Base-by-base conservation (phyloP, 2,329 filamentous ascomycete genomes). In the Alternaria consortialis region DNA sequence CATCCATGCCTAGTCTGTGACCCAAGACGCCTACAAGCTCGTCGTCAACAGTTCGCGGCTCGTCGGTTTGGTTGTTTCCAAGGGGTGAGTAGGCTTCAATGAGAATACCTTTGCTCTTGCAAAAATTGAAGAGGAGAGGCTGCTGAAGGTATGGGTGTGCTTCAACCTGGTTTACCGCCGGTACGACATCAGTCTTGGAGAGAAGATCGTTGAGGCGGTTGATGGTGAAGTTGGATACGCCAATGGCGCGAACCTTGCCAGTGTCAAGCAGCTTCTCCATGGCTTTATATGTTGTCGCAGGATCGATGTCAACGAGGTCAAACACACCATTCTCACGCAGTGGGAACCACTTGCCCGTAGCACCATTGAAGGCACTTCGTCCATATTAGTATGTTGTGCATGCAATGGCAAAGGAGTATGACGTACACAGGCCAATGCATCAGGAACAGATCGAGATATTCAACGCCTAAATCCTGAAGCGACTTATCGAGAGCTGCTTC, bases 141-240 rank as follows among this genome's bases (percentile, higher is more conserved):
- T 71, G 66, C 47, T 66, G 70, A 2, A 69, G 63, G 15, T 67
- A 70, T 3, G 91, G 66, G 89, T 93, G 90, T 27, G 92, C 84
- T 81, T 93, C 91, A 75, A 92, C 86, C 80, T 94, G 91, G 84
- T 94, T 93, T 67, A 91, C 90, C 15, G 90, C 89, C 3, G 84
- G 84, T 79, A 88, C 88, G 79, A 84, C 86, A 62, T 81, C 84
- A 13, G 86, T 84, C 70, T 90, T 85, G 67, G 84, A 87, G 58
- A 94, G 81, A 58, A 82, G 83, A 74, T 86, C 90, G 83, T 93
- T 89, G 23, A 94, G 81, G 78, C 93, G 90, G 77, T 83, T 86
- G 74, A 93, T 90, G 62, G 85, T 90, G 77, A 94, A 94, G 84
- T 94, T 95, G 76, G 90, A 93, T 56, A 94, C 90, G 68, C 91